phyloP scores from a whole-genome alignment of 2,329 filamentous ascomycete species.

The Diplocarpon mali region DNA sequence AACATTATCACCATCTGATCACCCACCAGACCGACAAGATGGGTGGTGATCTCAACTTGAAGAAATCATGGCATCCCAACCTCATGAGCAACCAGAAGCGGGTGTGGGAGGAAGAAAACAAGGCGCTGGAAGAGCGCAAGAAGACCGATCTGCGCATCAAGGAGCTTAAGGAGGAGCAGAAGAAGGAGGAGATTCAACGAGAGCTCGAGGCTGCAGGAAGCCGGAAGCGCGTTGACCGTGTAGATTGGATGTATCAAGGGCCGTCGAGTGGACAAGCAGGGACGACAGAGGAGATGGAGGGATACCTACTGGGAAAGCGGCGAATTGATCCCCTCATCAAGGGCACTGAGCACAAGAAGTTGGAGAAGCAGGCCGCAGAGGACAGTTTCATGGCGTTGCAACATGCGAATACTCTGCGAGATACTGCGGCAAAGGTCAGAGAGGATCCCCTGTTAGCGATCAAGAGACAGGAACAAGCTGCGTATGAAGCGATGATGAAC shows the following conservation, averaged over 20 bases:
- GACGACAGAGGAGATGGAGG: constrained; percentile 81
- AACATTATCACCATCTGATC: background rate
- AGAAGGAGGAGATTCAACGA: constrained; percentile 81
- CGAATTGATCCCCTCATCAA: constrained; percentile 81
- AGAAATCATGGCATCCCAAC: constrained; percentile 89
- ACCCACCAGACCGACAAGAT: constrained; percentile 42
- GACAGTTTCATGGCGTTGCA: constrained; percentile 51
- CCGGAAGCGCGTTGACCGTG: constrained; percentile 65
- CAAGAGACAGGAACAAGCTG: constrained; percentile 79
- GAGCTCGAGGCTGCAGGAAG: constrained; percentile 85
- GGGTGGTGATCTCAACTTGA: constrained; percentile 92
- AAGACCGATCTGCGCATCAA: constrained; percentile 83
- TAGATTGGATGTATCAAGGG: constrained; percentile 98
- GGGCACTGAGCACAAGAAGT: constrained; percentile 66
- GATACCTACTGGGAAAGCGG: constrained; percentile 84
- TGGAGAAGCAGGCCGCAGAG: constrained; percentile 62
- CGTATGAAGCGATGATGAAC: constrained; percentile 70
- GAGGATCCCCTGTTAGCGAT: constrained; percentile 89
- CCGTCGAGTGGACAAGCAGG: constrained; percentile 67
- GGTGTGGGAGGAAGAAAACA: constrained; percentile 86
- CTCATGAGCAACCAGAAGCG: constrained; percentile 82
- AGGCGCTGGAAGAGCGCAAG: constrained; percentile 89
- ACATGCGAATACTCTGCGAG: constrained; percentile 62
- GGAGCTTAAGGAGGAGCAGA: constrained; percentile 87
- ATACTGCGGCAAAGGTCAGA: constrained; percentile 76